These are phyloP conservation scores for Blastobotrys ciferrii DNA, from an alignment of 1,139 yeast genomes.

Conservation along the genomic window DNA sequence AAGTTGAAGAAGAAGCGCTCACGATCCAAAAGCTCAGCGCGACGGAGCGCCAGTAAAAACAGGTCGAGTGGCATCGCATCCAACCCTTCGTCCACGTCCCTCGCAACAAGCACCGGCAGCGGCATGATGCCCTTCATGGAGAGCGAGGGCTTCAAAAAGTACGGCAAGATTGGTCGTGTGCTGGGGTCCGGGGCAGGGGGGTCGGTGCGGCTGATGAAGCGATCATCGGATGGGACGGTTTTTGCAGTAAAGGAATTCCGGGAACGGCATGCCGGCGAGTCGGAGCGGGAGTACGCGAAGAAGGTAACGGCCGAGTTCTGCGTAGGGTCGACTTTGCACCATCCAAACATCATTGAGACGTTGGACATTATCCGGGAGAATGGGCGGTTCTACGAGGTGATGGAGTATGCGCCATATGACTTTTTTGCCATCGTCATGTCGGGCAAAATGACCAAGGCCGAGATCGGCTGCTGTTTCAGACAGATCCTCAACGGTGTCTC, in stretches of 20 bases:
- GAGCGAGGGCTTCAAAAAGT: constrained; percentile 55
- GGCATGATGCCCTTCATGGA: constrained; percentile 40
- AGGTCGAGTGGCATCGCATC: constrained; percentile 5
- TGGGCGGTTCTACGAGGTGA: constrained; percentile 84
- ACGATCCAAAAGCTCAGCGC: constrained; percentile 16
- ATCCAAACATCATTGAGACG: constrained; percentile 91
- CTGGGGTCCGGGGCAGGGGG: constrained; percentile 99
- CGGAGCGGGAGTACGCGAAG: constrained; percentile 85
- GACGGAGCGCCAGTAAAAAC: constrained; percentile 16
- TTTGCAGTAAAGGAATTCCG: constrained; percentile 98
- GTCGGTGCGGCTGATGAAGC: constrained; percentile 77
- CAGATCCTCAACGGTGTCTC: constrained; percentile 82
- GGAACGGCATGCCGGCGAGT: constrained; percentile 78
- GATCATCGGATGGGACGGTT: constrained; percentile 77
- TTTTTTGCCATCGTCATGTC: constrained; percentile 98
- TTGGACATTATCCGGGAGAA: constrained; percentile 87
- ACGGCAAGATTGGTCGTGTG: constrained; percentile 85
- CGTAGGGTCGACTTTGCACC: constrained; percentile 92
- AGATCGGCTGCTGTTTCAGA: constrained; percentile 84
- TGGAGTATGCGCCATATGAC: constrained; percentile 97
- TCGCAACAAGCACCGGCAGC: constrained; percentile 12
- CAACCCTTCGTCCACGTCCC: constrained; percentile 11
- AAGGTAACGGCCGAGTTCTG: constrained; percentile 97
- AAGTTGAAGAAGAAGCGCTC: constrained; percentile 22
- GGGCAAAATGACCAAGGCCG: constrained; percentile 81